phyloP scores from a whole-genome alignment of 2,329 filamentous ascomycete genomes.

The Camptophora hylomeconis region DNA sequence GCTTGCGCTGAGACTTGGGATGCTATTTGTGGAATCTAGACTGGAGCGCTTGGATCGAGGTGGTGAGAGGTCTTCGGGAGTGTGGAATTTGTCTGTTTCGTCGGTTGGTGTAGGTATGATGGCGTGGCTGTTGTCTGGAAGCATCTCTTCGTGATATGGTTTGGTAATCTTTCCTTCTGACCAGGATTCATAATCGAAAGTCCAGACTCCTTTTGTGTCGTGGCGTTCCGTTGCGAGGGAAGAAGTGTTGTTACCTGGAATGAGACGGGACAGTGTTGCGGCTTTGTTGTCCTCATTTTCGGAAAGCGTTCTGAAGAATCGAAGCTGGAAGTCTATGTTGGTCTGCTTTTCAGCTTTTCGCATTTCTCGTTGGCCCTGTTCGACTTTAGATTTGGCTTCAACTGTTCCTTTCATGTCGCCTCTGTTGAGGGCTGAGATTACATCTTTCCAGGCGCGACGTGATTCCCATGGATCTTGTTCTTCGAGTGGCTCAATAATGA shows the following conservation, averaged over 20 bases:
- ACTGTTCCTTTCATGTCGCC: constrained; percentile 76
- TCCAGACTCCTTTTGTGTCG: constrained; percentile 2
- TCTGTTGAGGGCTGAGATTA: constrained; percentile 64
- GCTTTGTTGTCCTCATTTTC: constrained; percentile 1
- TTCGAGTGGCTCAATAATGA: constrained; percentile 59
- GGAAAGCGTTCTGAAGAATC: constrained; percentile 54
- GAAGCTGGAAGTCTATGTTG: constrained; percentile 63
- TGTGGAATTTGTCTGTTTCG: too few relatives aligned
- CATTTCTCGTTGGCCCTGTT: constrained; percentile 70
- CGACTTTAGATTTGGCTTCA: constrained; percentile 73
- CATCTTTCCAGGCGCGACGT: constrained; percentile 74
- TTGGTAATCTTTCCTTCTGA: constrained; percentile 5
- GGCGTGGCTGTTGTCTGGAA: constrained; percentile 13
- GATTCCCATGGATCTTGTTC: constrained; percentile 79
- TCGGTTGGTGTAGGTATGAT: too few relatives aligned
- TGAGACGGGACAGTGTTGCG: constrained; percentile 1
- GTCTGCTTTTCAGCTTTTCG: constrained; percentile 64
- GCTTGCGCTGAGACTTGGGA: too few relatives aligned
- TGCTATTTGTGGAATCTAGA: too few relatives aligned
- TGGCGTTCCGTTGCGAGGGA: too few relatives aligned
- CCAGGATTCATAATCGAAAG: constrained; percentile 1
- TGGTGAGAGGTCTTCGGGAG: too few relatives aligned
- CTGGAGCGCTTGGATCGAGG: too few relatives aligned
- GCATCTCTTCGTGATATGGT: constrained; percentile 10
- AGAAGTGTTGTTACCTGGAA: constrained; percentile 2